Evolutionary conservation across 164 flowering plant species (phyloP), one percentile per base, ranked within the genome.

Genomic region (Magnolia officinalis): DNA sequence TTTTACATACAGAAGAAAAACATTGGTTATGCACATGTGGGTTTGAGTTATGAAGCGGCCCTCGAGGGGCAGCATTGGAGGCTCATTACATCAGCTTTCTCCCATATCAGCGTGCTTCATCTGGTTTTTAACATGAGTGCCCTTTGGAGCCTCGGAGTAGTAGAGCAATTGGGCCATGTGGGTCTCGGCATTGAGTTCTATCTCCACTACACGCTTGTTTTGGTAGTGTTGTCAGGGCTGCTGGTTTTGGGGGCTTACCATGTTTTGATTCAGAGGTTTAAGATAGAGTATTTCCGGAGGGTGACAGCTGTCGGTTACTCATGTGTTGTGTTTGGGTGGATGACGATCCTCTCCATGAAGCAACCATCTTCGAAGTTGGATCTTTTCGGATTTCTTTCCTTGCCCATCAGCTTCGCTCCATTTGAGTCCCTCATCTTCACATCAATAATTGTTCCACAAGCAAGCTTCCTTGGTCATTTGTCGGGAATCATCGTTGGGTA

Each of bases 301-400:
- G 99, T 96, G 77, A 94, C 98, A 0, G 97, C 98, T 31, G 99
- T 94, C 80, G 99, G 98, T 66, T 94, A 96, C 75, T 96, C 99
- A 49, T 94, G 98, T 85, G 99, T 96, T 80, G 99, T 94, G 71
- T 96, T 96, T 82, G 99, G 99, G 26, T 94, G 95, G 99, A 96
- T 96, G 99, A 96, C 99, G 0, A 90, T 96, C 73, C 88, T 96
- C 63, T 83, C 97, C 1, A 91, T 88, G 74, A 94, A 91, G 86
- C 98, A 91, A 76, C 99, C 99, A 0, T 89, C 97, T 0, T 90
- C 95, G 0, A 94, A 92, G 89, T 83, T 96, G 83, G 81, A 96
- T 65, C 91, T 96, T 63, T 94, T 94, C 79, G 99, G 99, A 70
- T 82, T 96, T 77, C 91, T 96, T 61, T 94, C 98, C 0, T 86